Base-by-base conservation (phyloP, 2,329 filamentous ascomycete species). In the Periconia macrospinosa region DNA sequence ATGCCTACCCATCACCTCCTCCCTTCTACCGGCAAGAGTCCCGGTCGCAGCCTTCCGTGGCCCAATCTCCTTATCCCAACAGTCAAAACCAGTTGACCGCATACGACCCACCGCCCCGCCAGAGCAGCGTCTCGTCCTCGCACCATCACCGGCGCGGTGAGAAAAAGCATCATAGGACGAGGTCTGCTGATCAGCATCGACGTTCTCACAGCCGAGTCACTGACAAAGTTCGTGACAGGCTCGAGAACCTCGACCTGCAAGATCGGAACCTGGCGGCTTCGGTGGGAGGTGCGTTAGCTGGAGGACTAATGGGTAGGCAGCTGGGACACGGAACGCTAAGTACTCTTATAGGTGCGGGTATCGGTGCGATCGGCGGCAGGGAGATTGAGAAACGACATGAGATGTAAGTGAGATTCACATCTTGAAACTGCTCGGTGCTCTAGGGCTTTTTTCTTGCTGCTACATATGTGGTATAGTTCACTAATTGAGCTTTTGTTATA, bases 231-330 rank as follows among this genome's bases (percentile, higher is more conserved):
- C 69, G 69, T 58, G 68, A 63, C 56, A 73, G 68, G 57, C 70
- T 73, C 55, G 71, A 72, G 44, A 59, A 60, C 46, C 63, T 72
- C 56, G 68, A 71, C 53, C 41, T 66, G 56, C 63, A 65, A 35
- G 69, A 71, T 30, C 66, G 63, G 54, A 62, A 62, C 53, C 55
- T 73, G 58, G 68, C 68, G 45, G 70, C 71, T 59, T 67, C 67
- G 51, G 62, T 70, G 61, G 70, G 64, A 66, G 71, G 71, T 71
- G 71, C 70, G 67, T 71, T 74, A 61, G 71, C 67, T 42, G 71
- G 71, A 53, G 71, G 70, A 46, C 52, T 74, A 49, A 67, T 68
- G 23, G 70, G 69, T 35, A 68, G 62, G 43, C 55, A 61, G 51
- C 49, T 71, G 47, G 69, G 69, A 43, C 65, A 69, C 47, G 66